Evolutionary conservation across 305 asterid species (phyloP).

Genomic region (Fraxinus dipetala): DNA sequence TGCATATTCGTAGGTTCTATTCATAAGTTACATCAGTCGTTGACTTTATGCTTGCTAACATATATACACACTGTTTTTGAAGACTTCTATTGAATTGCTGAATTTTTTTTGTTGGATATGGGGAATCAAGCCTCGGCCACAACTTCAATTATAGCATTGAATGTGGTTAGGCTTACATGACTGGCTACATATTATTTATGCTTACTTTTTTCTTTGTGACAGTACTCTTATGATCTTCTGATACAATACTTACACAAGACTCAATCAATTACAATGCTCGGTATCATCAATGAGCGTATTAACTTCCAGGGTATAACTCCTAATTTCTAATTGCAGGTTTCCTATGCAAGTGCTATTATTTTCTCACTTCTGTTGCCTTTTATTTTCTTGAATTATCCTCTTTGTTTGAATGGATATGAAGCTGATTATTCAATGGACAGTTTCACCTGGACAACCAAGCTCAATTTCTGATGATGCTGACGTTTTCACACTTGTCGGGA

Average conservation of each 20-base stretch:
- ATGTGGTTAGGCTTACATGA: slow-evolving; percentile 1
- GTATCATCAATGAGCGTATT: slow-evolving; percentile 87
- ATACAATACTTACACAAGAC: slow-evolving; percentile 86
- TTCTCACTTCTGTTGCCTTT: slow-evolving; percentile 1
- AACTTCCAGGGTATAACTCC: slow-evolving; percentile 65
- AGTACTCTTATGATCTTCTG: slow-evolving; percentile 85
- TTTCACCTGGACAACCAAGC: slow-evolving; percentile 86
- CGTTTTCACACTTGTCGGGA: slow-evolving; percentile 68
- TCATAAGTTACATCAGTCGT: background rate
- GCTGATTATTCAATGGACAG: slow-evolving; percentile 42
- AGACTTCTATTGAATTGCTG: background rate
- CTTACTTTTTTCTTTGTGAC: slow-evolving; percentile 24
- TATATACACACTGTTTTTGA: background rate
- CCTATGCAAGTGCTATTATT: slow-evolving; percentile 4
- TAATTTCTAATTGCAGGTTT: slow-evolving; percentile 5
- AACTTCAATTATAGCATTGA: background rate
- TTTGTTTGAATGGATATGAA: slow-evolving; percentile 17
- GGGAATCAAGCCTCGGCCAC: background rate
- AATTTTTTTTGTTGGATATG: background rate
- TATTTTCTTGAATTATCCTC: slow-evolving; percentile 2
- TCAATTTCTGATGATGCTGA: slow-evolving; percentile 90
- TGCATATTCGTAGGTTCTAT: background rate
- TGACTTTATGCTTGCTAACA: background rate
- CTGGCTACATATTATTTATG: slow-evolving; percentile 15
- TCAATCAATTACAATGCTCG: slow-evolving; percentile 80